Conservation (phyloP, 345 rosid species). For the Citrus mangshanensis region DNA sequence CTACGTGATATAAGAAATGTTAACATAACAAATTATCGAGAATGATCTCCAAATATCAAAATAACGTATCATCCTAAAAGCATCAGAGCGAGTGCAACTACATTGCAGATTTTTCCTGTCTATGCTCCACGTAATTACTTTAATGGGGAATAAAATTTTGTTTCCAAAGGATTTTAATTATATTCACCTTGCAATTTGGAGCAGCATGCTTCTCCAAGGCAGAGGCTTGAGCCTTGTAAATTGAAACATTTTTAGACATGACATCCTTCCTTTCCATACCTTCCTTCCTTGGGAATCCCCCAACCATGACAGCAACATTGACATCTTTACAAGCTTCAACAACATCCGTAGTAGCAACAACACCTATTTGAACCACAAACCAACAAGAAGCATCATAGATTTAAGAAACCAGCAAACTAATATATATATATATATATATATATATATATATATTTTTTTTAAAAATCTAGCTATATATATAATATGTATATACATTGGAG, state of each 20-base stretch:
- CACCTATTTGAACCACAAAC: constrained; percentile 27
- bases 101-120: not conserved
- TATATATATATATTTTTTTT: too few relatives aligned
- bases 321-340: constrained; percentile 69
- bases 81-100: not conserved
- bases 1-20: constrained; percentile 17
- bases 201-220: constrained; percentile 76
- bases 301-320: constrained; percentile 66
- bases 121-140: not conserved
- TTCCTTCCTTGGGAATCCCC: constrained; percentile 62
- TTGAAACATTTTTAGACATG: constrained; percentile 59
- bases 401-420: not conserved
- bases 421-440: too few relatives aligned
- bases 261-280: constrained; percentile 84
- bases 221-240: constrained; percentile 84
- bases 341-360: constrained; percentile 67
- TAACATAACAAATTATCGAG: not conserved
- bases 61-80: not conserved
- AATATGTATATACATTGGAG: too few relatives aligned
- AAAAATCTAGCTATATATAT: too few relatives aligned
- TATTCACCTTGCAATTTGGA: constrained; percentile 59
- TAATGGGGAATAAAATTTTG: not conserved
- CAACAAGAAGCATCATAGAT: not conserved
- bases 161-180: not conserved
- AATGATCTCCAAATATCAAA: not conserved